A percentile compares a stretch with the other conserved stretches of the same genome.
Conservation (phyloP, 1,284 basidiomycete species). For the Leccinum subspadiceum region DNA sequence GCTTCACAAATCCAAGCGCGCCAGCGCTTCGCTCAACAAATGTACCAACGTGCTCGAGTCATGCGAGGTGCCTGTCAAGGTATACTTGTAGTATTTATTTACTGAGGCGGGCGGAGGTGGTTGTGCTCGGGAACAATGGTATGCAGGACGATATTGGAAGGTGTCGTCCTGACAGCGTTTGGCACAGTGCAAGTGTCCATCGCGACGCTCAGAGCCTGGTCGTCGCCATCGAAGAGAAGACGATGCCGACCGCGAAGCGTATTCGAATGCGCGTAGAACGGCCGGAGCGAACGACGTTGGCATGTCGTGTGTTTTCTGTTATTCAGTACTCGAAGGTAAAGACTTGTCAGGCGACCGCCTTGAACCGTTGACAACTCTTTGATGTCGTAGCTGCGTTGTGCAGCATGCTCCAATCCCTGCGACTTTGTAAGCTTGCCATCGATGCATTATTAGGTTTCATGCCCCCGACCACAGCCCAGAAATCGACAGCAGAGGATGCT, state of each 20-base stretch:
- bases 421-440: conserved; percentile 78
- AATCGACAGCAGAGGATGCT: conserved; percentile 34
- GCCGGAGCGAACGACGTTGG: conserved; percentile 70
- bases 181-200: conserved; percentile 52
- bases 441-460: conserved; percentile 66
- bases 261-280: conserved; percentile 56
- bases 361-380: not conserved
- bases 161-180: not conserved
- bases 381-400: conserved; percentile 61
- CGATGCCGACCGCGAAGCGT: conserved; percentile 50
- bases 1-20: conserved; percentile 72
- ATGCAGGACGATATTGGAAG: conserved; percentile 10
- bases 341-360: not conserved
- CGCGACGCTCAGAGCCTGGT: conserved; percentile 52
- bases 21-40: conserved; percentile 60
- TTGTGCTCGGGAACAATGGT: conserved; percentile 71
- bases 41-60: conserved; percentile 48
- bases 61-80: conserved; percentile 46
- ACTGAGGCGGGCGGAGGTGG: conserved; percentile 63
- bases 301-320: conserved; percentile 62
- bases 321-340: conserved; percentile 67
- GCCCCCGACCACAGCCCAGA: conserved; percentile 29
- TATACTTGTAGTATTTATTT: conserved; percentile 50
- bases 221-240: conserved; percentile 47
- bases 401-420: conserved; percentile 36